Evolutionary conservation across 2,329 filamentous ascomycete genomes (phyloP), one percentile per base, ranked within the genome.

Genomic region (Fusarium cyanostomum): DNA sequence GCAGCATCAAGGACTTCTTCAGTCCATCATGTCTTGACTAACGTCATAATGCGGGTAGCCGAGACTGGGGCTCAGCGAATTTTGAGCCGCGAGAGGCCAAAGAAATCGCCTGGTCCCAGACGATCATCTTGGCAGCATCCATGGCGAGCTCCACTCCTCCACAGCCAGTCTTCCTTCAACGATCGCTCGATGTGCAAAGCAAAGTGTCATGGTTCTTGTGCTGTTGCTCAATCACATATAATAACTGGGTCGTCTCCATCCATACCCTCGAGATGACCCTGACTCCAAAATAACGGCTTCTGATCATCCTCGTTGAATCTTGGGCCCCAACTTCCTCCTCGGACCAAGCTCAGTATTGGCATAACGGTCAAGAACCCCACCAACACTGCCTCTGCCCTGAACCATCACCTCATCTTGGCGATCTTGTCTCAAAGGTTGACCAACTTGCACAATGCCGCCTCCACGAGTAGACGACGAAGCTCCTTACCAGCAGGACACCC

Each of bases 401-500:
- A 15, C 5, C 11, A 31, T 13, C 13, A 8, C 12, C 6, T 21
- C n/a, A n/a, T 37, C 8, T 28, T 30, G 15, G 24, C 12, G 33
- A 0, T 27, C 8, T 5, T 37, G 7, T 52, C 34, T 62, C 3
- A 1, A 21, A 2, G 16, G 2, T n/a, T 34, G 0, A 18, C 4
- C 39, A 43, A 2, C 9, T 45, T 12, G 35, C 45, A 67, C 18
- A n/a, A 73, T 73, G 71, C 70, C 71, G 44, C 59, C 63, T 12
- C 69, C 69, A 38, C 57, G 52, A 38, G 53, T 53, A 4, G 71
- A 73, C 37, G 46, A 55, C 13, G 69, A 72, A 62, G 62, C 71
- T 41, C 69, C 69, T 4, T 46, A 24, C 8, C 38, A 45, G 9
- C 64, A 59, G 2, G 66, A 63, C 11, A 33, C 46, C 1, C 28